Evolutionary conservation across 352 stramenopile species (phyloP).

Genomic region (Saprolegnia diclina): DNA sequence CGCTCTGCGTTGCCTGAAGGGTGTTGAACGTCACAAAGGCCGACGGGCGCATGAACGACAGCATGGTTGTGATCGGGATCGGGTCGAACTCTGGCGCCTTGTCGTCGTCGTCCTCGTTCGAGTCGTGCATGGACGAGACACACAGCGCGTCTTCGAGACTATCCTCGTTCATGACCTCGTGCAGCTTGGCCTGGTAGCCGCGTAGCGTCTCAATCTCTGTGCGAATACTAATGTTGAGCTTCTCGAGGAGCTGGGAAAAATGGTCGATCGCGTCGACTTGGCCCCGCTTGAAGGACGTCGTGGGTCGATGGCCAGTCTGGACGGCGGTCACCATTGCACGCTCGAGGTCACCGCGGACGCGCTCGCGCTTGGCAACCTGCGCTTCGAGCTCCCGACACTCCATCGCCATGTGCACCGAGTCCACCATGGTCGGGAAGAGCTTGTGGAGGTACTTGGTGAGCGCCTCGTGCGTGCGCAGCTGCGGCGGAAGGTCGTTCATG

Average conservation of each 20-base stretch:
- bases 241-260: constrained; percentile 58
- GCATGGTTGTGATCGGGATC: constrained; percentile 13
- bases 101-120: constrained; percentile 32
- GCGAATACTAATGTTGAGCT: constrained; percentile 53
- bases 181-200: constrained; percentile 11
- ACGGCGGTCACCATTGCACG: constrained; percentile 53
- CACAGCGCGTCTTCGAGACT: constrained; percentile 28
- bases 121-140: constrained; percentile 16
- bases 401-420: constrained; percentile 67
- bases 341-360: constrained; percentile 64
- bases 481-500: constrained; percentile 65
- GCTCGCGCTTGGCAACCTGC: constrained; percentile 56
- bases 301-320: constrained; percentile 49
- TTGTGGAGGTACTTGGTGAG: constrained; percentile 69
- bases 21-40: constrained; percentile 81
- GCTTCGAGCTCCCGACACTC: constrained; percentile 72
- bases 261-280: constrained; percentile 61
- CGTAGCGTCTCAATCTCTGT: constrained; percentile 47
- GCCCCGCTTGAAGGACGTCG: constrained; percentile 31
- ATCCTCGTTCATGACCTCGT: constrained; percentile 31
- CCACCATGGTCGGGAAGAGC: constrained; percentile 62
- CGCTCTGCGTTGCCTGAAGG: constrained; percentile 61
- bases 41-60: constrained; percentile 60
- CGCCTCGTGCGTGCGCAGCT: constrained; percentile 66
- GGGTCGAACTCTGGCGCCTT: constrained; percentile 31